Base-by-base conservation (phyloP, 768 basidiomycete genomes). In the Hericium coralloides region DNA sequence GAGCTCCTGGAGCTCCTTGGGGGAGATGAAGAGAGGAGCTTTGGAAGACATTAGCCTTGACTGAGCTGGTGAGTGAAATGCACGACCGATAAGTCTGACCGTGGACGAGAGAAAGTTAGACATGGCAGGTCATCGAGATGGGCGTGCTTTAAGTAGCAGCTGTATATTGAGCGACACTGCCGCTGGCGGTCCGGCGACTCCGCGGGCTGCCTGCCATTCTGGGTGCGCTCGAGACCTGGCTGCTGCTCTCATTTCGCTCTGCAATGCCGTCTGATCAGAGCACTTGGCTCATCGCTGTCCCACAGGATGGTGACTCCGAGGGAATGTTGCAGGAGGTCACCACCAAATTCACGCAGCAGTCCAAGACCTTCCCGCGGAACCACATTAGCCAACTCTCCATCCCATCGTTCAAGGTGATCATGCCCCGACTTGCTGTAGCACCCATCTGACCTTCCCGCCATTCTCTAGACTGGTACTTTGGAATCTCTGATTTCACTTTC, bases 241-340 rank as follows among this genome's bases (percentile, higher is more conserved):
- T 23, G 25, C 15, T 50, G 50, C 23, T 53, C 61, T 31, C 31
- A 31, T 31, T 31, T 31, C 31, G 31, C 31, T 9, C 54, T 52
- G 53, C 54, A 17, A 97, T 97, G 94, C 94, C 94, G 57, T 95
- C 92, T 68, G 94, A 97, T 77, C 87, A 95, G 70, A 89, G 89
- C 61, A 95, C 92, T 64, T 98, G 95, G 95, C 74, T 98, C 62
- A 78, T 97, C 59, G 78, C 93, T 45, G 83, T 91, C 2, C 95
- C 95, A 12, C 80, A 85, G 61, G 85, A 92, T 69, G 91, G 90
- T 18, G 92, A 97, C 64, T 78, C 91, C 0, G 89, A 90, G 58
- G 84, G 85, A 6, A 72, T 90, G 31, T 70, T 79, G 49, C 83
- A 86, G 61, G 87, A 89, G 60, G 66, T 92, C 17, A 64, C 75